Evolutionary conservation across 805 yeast species (phyloP).

Genomic region (Saturnispora silvae): DNA sequence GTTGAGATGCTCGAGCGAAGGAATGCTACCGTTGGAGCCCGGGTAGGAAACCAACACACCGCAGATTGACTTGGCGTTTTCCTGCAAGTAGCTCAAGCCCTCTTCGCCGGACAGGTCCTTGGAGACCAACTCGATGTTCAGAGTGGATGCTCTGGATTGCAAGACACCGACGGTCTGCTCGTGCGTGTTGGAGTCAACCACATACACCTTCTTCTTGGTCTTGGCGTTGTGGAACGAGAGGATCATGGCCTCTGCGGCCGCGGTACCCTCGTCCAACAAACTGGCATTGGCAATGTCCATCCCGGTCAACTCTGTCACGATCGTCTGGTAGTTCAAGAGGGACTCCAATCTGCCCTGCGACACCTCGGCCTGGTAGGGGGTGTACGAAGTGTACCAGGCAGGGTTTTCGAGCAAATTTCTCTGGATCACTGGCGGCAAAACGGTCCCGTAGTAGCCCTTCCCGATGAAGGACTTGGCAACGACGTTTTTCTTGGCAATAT

Average conservation of each 20-base stretch:
- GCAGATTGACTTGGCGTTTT: constrained; percentile 35
- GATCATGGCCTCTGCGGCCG: constrained; percentile 95
- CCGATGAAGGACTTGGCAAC: constrained; percentile 75
- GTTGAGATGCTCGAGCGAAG: constrained; percentile 36
- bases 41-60: constrained; percentile 92
- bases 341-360: constrained; percentile 94
- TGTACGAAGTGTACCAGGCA: constrained; percentile 97
- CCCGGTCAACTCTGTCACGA: constrained; percentile 83
- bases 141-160: constrained; percentile 65
- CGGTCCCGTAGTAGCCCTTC: constrained; percentile 88
- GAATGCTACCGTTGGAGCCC: constrained; percentile 66
- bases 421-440: constrained; percentile 84
- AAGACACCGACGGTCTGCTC: constrained; percentile 81
- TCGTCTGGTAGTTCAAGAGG: constrained; percentile 85
- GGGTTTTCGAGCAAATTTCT: constrained; percentile 89
- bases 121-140: constrained; percentile 53
- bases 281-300: constrained; percentile 93
- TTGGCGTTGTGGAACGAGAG: constrained; percentile 58
- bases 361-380: constrained; percentile 97
- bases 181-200: constrained; percentile 68
- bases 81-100: constrained; percentile 27
- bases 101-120: constrained; percentile 39
- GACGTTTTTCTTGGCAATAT: constrained; percentile 67
- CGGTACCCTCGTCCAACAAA: constrained; percentile 89
- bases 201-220: constrained; percentile 58